These are phyloP conservation scores for Gaultheria prostrata DNA, from an alignment of 148 eudicot species.

Conservation along the genomic window DNA sequence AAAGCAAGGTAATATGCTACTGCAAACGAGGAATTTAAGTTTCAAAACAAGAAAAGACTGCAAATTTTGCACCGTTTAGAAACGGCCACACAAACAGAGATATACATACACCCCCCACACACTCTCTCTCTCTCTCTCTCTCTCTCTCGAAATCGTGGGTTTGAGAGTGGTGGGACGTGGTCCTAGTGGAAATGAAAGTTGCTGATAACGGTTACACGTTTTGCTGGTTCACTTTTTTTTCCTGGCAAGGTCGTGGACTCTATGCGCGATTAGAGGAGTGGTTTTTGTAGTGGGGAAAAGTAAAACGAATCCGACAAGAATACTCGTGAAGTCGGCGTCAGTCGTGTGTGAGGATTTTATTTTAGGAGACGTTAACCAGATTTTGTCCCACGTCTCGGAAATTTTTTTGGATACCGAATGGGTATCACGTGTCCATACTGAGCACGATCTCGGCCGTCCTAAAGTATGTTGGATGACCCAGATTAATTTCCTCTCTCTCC, in stretches of 20 bases:
- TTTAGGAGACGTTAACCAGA: neutral
- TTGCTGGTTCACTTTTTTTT: neutral
- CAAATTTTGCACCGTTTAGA: slow-evolving; percentile 41
- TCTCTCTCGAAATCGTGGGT: neutral
- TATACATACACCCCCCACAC: neutral
- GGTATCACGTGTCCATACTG: too few species aligned
- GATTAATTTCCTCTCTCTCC: too few species aligned
- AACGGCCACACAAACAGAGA: slow-evolving; percentile 48
- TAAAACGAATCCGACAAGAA: neutral
- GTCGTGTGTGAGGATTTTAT: neutral
- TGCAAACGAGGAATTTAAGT: neutral
- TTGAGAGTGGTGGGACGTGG: neutral
- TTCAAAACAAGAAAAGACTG: neutral
- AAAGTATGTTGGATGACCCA: too few species aligned
- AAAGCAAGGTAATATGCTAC: slow-evolving; percentile 17
- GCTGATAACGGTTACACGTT: neutral
- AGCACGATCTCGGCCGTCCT: too few species aligned
- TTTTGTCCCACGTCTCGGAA: neutral
- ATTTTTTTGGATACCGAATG: too few species aligned
- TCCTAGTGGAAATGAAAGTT: neutral
- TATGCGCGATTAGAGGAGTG: neutral
- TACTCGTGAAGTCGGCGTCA: neutral
- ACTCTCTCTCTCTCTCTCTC: neutral
- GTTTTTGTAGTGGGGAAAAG: neutral
- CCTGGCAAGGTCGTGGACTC: neutral